Base-by-base conservation (phyloP, 225 moss, liverwort and hornwort genomes). In the Thuidium tamariscinum region DNA sequence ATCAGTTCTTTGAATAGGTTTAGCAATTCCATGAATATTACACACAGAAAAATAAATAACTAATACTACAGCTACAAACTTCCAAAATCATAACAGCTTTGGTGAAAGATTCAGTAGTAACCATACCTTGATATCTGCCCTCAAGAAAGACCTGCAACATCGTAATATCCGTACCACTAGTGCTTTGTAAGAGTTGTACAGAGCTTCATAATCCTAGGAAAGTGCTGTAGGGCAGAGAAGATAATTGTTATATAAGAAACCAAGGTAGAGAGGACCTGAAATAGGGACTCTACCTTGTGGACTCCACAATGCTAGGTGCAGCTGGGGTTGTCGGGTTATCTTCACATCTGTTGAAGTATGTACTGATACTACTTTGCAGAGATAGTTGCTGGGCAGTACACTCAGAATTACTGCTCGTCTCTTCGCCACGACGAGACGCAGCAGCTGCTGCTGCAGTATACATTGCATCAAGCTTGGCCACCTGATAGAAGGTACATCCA, bases 391-490 rank as follows among this genome's bases (percentile, higher is more conserved):
- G 92, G 71, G 62, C 84, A 84, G 93, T 64, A 36, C 81, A 84
- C 80, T 84, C 88, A 63, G 87, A 92, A 66, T 83, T 62, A 72
- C 70, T 82, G 64, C 11, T 88, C 55, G 41, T 83, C 72, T 89
- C 90, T 76, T 89, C 83, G 39, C 88, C 85, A 49, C 67, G 46
- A 59, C 85, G 65, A 89, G 94, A 81, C 54, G 93, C 95, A 68
- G 95, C 94, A 76, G 95, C 90, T 54, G 94, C 88, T 77, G 95
- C 90, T 37, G 94, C 93, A 79, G 60, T 81, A 78, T 95, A 98
- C 97, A 98, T 95, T 51, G 93, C 92, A 91, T 98, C 97, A 87
- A 98, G 88, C 89, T 96, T 98, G 64, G 92, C 89, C 83, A 98
- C 95, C 97, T 97, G 89, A n/a, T 19, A 87, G 19, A 62, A 69